Evolutionary conservation across 176 grass and related monocot genomes (phyloP).

Genomic region (Bothriochloa decipiens): DNA sequence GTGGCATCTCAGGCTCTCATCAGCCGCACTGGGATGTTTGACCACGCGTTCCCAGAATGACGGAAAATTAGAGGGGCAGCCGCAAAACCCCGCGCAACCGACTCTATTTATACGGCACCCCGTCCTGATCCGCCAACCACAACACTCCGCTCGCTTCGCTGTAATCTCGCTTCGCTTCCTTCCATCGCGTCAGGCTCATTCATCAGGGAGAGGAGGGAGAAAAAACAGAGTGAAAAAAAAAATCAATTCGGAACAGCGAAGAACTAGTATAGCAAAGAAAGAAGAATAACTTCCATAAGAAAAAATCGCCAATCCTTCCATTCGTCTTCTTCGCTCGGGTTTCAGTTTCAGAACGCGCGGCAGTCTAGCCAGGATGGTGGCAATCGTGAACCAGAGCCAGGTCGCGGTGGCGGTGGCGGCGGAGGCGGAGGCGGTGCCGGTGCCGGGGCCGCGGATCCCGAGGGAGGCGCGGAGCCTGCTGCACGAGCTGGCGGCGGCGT

Average conservation of each 20-base stretch:
- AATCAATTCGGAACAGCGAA: neutral
- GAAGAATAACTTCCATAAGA: neutral
- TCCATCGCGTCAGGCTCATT: neutral
- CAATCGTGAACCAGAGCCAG: constrained; percentile 56
- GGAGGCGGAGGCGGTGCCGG: neutral
- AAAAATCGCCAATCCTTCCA: neutral
- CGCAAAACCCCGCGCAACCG: constrained; percentile 15
- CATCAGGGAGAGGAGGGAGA: neutral
- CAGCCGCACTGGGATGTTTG: neutral
- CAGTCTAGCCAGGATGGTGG: constrained; percentile 59
- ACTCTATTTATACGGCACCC: constrained; percentile 50
- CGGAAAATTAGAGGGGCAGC: neutral
- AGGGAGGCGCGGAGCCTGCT: constrained; percentile 83
- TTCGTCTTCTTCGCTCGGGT: neutral
- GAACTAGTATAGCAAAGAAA: neutral
- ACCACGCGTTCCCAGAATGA: neutral
- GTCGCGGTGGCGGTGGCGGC: neutral
- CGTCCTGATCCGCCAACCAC: neutral
- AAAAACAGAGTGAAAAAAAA: neutral
- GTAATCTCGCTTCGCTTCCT: constrained; percentile 16
- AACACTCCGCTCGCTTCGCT: constrained; percentile 12
- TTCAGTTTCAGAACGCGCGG: neutral
- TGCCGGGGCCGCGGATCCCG: constrained; percentile 61
- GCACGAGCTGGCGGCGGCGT: constrained; percentile 64
- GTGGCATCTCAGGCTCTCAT: neutral